Evolutionary conservation across 192 early-diverging fungal genomes (phyloP), one percentile per base, ranked within the genome.

Genomic region (Podila clonocystis): DNA sequence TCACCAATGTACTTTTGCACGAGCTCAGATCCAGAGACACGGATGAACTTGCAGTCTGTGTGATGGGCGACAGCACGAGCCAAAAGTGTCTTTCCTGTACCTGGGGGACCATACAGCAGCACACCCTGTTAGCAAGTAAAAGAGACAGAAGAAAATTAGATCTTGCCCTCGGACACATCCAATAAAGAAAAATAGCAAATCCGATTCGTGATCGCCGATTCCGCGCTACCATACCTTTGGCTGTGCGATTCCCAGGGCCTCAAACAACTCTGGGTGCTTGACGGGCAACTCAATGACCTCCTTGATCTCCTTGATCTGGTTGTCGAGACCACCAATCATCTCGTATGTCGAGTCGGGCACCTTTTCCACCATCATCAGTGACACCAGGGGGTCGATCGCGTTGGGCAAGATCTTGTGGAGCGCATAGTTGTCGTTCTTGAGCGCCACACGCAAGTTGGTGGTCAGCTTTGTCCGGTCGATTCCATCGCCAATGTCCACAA

Each of bases 321-420:
- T 94, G 82, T 98, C 97, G 38, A 99, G 91, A 69, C 98, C 98
- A 77, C 98, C 98, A 70, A 99, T 94, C 96, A 97, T 97, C 63
- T 98, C 98, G 82, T 99, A 99, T 17, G 98, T 98, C 66, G 96
- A 97, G 85, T 98, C 97, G 31, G 98, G 98, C 20, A 98, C 98
- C 85, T 99, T 99, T 82, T 99, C 98, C 17, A 99, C 97, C 98
- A 98, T 99, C 98, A 99, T 99, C 62, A 99, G 90, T n/a, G 93
- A 95, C 24, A 99, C 98, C 50, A 99, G 90, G n/a, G 98, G 98
- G 82, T 99, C 98, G 62, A 99, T 92, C 75, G 98, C 97, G 87
- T 97, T 98, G 50, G 97, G 97, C 52, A 99, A 79, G 29, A 99
- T 91, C 87, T 97, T 97, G 88, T 96, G 92, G 58, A 99, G 90